Base-by-base conservation (phyloP, 768 basidiomycete genomes). In the Pleurotus tuber-regium region DNA sequence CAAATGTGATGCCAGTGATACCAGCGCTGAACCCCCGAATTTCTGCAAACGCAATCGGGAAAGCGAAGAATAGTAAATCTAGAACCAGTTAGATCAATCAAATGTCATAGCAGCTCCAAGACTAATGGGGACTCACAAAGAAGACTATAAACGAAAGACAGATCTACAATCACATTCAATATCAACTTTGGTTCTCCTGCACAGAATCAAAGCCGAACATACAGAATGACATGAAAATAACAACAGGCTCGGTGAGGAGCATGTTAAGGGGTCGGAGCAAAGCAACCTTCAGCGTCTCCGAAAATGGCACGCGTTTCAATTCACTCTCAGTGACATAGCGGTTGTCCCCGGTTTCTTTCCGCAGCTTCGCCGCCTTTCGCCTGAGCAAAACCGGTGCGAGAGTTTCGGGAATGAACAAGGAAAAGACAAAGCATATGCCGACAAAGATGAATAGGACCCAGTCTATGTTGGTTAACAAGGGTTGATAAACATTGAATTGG, bases 371-470 rank as follows among this genome's bases (percentile, higher is more conserved):
- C 12, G 77, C 79, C 46, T 76, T 75, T 21, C 64, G 58, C 4
- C 66, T 67, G 7, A 82, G 70, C 9, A 82, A 55, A 4, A 72
- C 63, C 1, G 79, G 75, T 0, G 74, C 73, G 43, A 78, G 75
- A 1, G 77, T 79, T 61, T 82, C 79, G 12, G 77, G 76, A n/a
- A 78, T 71, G 55, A 77, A 65, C 40, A 77, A 55, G 2, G 71
- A 66, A 33, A 74, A 57, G 43, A 66, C 26, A 56, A 68, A 70
- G 44, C 68, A 68, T 19, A 67, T 55, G 4, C 66, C 70, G 7
- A 69, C 61, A 53, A 76, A 70, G 59, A 76, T 72, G 54, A 76
- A 71, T 29, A 74, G 67, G 56, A 76, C 69, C 73, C 76, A 77
- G 57, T 75, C 67, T 69, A 21, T 21, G 8, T 2, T 19, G 24